Conservation (phyloP, 192 early-diverging fungal genomes). For the Pecoramyces ruminantium region DNA sequence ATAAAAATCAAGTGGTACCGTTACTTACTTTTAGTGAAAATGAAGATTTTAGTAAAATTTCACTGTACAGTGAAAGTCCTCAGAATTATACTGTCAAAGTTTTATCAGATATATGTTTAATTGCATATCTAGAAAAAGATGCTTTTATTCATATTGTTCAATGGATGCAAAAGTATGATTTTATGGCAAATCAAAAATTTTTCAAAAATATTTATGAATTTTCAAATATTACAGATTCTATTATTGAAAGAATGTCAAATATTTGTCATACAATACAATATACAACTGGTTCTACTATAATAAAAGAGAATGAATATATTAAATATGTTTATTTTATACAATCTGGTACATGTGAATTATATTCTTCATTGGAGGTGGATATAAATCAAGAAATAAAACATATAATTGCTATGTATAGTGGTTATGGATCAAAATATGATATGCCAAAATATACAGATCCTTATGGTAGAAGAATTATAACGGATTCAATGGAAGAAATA, state of each 20-base stretch:
- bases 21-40: background rate
- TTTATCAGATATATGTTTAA: background rate
- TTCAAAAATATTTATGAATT: background rate
- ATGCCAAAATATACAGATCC: background rate
- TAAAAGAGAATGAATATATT: background rate
- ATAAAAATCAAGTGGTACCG: background rate
- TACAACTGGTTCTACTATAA: background rate
- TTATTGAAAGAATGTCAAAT: background rate
- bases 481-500: background rate
- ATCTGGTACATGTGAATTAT: background rate
- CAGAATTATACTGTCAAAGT: background rate
- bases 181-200: background rate
- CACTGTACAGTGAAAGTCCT: background rate
- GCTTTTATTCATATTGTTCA: background rate
- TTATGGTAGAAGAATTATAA: background rate
- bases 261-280: background rate
- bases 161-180: background rate
- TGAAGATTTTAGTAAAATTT: background rate
- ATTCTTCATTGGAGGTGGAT: background rate
- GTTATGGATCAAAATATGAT: background rate
- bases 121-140: background rate
- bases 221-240: background rate
- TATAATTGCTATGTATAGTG: background rate
- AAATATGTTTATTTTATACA: background rate
- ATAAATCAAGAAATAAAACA: background rate